Evolutionary conservation across 352 stramenopile species (phyloP), one percentile per base, ranked within the genome.

Genomic region (Phytopythium mirpurense): DNA sequence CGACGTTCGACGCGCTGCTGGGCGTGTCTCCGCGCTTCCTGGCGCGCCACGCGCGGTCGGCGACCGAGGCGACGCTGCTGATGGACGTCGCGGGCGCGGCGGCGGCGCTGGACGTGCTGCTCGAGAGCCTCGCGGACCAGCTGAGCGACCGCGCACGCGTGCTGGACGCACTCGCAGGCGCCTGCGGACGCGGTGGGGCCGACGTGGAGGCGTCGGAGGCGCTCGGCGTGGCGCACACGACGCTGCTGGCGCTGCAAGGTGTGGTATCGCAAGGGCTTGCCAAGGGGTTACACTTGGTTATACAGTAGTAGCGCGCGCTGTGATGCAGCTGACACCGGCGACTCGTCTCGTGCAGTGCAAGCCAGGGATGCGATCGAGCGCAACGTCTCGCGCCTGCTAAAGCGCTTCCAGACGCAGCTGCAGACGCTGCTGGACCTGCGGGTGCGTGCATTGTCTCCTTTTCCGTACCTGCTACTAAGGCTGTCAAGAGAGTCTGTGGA

Each of bases 91-190:
- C 60, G 19, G 42, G 45, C 12, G 31, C 63, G 15, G 63, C 63
- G n/a, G 54, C 63, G 16, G 69, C 75, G 57, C 67, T 76, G 57
- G 69, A 78, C 35, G 54, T 61, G 18, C 51, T 78, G 19, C 19
- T 64, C 11, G 67, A 68, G 26, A 51, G 53, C 16, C 40, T 65
- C 16, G 15, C 62, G 18, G 69, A 78, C 36, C 69, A 78, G 54
- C 57, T 78, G 7, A 55, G 68, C 21, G 69, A 78, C 50, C 57
- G 55, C n/a, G 23, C 60, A 18, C 38, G 57, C 43, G 32, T 78
- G 14, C 16, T 16, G 15, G 42, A 59, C 6, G 57, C 36, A 15
- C 38, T 64, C 5, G 18, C n/a, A 32, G 29, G 29, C 5, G 29
- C 29, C 29, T 32, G 29, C n/a, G n/a, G n/a, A n/a, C n/a, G n/a